Percentiles rank a stretch among this genome's conserved stretches.
These are phyloP conservation scores for Trichopus zeylanicus DNA, from an alignment of 116 monocot genomes.

Conservation along the genomic window DNA sequence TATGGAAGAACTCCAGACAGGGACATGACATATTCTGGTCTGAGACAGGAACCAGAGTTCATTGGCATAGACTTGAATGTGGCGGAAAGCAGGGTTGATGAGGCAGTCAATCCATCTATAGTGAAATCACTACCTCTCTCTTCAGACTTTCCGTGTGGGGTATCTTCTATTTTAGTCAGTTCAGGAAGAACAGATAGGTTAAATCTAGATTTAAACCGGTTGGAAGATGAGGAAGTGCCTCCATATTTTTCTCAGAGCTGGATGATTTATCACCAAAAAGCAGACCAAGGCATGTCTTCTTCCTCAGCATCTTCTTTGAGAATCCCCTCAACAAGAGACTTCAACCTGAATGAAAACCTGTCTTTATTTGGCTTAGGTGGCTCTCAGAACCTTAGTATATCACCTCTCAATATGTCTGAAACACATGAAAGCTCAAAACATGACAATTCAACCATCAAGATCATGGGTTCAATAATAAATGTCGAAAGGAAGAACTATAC, in stretches of 20 bases:
- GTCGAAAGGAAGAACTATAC: constrained; percentile 25
- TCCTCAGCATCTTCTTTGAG: constrained; percentile 62
- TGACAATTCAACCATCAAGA: constrained; percentile 26
- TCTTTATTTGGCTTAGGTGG: constrained; percentile 20
- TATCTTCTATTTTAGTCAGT: constrained; percentile 46
- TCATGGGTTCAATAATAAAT: constrained; percentile 54
- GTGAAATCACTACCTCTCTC: constrained; percentile 19
- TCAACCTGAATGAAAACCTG: constrained; percentile 77
- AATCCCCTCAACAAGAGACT: constrained; percentile 39
- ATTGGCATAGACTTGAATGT: constrained; percentile 64
- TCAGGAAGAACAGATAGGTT: constrained; percentile 43
- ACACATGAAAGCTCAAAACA: constrained; percentile 8
- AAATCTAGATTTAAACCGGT: constrained; percentile 62
- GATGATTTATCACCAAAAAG: constrained; percentile 25
- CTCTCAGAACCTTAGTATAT: constrained; percentile 7
- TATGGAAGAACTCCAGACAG: constrained; percentile 33
- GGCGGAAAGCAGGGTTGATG: constrained; percentile 29
- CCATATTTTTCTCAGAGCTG: constrained; percentile 12
- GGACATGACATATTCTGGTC: constrained; percentile 27
- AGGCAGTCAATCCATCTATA: constrained; percentile 11
- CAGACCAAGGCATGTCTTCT: constrained; percentile 35
- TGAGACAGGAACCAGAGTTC: constrained; percentile 23
- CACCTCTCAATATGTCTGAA: constrained; percentile 2
- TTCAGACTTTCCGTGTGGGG: constrained; percentile 30
- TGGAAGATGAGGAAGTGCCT: constrained; percentile 35